Evolutionary conservation across 176 grass and related monocot species (phyloP).

Genomic region (Olyra latifolia): DNA sequence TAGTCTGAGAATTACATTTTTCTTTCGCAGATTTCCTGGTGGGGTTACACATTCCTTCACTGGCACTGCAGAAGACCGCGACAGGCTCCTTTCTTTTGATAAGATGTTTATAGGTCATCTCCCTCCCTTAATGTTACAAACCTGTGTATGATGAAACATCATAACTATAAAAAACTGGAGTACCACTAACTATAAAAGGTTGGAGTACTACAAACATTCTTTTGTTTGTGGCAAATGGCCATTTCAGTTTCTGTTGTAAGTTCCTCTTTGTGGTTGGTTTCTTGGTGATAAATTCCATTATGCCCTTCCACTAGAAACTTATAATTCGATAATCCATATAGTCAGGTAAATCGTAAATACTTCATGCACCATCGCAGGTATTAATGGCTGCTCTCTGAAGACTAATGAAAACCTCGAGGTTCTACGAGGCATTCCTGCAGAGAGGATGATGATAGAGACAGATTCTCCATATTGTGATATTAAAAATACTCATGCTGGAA

Average conservation of each 20-base stretch:
- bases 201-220: not conserved
- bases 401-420: slow-evolving; percentile 82
- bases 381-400: slow-evolving; percentile 93
- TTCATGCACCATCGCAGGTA: slow-evolving; percentile 46
- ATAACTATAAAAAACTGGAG: not conserved
- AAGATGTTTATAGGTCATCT: slow-evolving; percentile 87
- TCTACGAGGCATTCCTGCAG: slow-evolving; percentile 70
- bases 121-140: slow-evolving; percentile 1
- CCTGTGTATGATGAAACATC: slow-evolving; percentile 17
- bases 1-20: not conserved
- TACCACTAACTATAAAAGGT: not conserved
- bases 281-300: not conserved
- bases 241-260: not conserved
- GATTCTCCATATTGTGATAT: slow-evolving; percentile 97
- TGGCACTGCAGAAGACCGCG: slow-evolving; percentile 77
- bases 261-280: not conserved
- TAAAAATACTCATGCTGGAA: slow-evolving; percentile 89
- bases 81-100: slow-evolving; percentile 78
- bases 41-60: slow-evolving; percentile 97
- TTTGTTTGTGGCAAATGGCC: slow-evolving; percentile 5
- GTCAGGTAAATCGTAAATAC: not conserved
- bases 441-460: slow-evolving; percentile 95
- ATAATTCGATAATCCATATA: not conserved
- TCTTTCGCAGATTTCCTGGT: slow-evolving; percentile 62
- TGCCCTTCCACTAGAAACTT: slow-evolving; percentile 3